These are phyloP conservation scores for Fusarium miscanthi DNA, from an alignment of 2,329 filamentous ascomycete species.

Conservation along the genomic window DNA sequence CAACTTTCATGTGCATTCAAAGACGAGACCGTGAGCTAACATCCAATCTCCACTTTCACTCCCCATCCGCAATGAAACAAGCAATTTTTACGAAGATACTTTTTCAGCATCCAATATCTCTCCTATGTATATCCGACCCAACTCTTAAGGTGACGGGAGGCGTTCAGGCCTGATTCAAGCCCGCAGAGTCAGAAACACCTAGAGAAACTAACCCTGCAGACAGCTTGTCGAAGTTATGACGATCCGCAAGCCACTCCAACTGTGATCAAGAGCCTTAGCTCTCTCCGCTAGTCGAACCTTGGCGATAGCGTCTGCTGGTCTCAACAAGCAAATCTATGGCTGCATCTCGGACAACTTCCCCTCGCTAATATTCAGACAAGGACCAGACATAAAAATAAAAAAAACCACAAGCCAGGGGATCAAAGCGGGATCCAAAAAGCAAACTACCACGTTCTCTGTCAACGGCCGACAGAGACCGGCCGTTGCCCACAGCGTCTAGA, in stretches of 20 bases:
- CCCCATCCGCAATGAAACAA: background rate
- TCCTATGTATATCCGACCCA: too few species aligned
- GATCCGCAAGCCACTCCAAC: slow-evolving; percentile 40
- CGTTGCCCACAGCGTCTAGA: slow-evolving; percentile 29
- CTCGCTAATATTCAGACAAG: slow-evolving; percentile 26
- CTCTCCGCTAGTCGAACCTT: slow-evolving; percentile 30
- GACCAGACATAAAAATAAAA: background rate
- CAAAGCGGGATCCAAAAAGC: slow-evolving; percentile 23
- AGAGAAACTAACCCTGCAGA: slow-evolving; percentile 22
- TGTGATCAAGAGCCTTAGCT: slow-evolving; percentile 36
- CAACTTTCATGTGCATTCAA: background rate
- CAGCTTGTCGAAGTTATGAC: slow-evolving; percentile 32
- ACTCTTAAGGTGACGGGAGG: background rate
- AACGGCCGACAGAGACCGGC: slow-evolving; percentile 38
- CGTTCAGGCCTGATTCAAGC: slow-evolving; percentile 17
- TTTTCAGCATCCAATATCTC: background rate
- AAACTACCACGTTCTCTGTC: slow-evolving; percentile 22
- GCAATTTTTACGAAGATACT: background rate
- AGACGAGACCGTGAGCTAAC: background rate
- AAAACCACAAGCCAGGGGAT: slow-evolving; percentile 19
- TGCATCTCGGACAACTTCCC: slow-evolving; percentile 41
- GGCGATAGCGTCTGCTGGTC: slow-evolving; percentile 35
- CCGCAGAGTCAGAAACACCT: slow-evolving; percentile 23
- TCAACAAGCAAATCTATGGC: slow-evolving; percentile 32
- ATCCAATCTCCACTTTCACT: background rate